phyloP scores from a whole-genome alignment of 352 stramenopile genomes.

The Phytophthora macrochlamydospora region DNA sequence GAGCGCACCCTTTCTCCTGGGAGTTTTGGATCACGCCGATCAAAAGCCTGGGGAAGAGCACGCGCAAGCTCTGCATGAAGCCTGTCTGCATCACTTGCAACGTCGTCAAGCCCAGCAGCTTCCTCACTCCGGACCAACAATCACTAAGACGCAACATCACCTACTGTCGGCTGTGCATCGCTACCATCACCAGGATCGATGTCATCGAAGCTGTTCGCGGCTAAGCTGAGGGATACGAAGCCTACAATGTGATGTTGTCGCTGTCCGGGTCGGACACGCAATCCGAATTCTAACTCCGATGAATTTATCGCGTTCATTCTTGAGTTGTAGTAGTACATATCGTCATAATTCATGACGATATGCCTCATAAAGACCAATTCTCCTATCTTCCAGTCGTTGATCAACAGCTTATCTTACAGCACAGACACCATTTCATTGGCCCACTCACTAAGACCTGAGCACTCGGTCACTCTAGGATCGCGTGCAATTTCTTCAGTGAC shows the following conservation, averaged over 20 bases:
- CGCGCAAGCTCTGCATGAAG: constrained; percentile 24
- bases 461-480: no score
- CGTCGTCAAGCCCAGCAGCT: constrained; percentile 38
- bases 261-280: constrained; percentile 21
- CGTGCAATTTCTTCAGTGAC: no score
- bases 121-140: constrained; percentile 34
- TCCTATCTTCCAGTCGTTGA: no score
- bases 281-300: no score
- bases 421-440: no score
- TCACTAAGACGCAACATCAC: constrained; percentile 43
- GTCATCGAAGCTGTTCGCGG: constrained; percentile 29
- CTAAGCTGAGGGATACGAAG: constrained; percentile 28
- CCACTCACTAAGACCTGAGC: no score
- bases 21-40: background rate
- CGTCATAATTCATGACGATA: no score
- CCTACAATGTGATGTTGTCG: constrained; percentile 31
- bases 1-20: no score
- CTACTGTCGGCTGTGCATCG: constrained; percentile 50
- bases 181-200: constrained; percentile 39
- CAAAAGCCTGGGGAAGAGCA: constrained; percentile 16
- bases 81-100: constrained; percentile 27
- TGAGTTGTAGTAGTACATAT: no score
- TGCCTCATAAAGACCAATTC: no score
- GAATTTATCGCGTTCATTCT: no score
- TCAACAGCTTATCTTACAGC: no score